A percentile compares a stretch with the other conserved stretches of the same genome.
phyloP scores from a whole-genome alignment of 495 filamentous ascomycete species.

The Acidiella bohemica region DNA sequence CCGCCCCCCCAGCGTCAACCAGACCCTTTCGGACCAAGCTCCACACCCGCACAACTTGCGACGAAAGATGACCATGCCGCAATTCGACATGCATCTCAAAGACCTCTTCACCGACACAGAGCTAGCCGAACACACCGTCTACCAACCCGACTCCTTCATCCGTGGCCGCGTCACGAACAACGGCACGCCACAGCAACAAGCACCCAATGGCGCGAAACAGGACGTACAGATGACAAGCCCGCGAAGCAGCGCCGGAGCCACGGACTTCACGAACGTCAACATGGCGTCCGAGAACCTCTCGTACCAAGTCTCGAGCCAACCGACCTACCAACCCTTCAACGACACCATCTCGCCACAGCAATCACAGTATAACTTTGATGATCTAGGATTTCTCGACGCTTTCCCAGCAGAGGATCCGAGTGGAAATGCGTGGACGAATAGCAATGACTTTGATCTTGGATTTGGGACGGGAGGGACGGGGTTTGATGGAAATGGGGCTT shows the following conservation, averaged over 20 bases:
- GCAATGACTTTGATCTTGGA: conserved; percentile 50
- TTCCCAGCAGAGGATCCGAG: conserved; percentile 18
- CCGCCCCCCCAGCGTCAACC: conserved; percentile 1
- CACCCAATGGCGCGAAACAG: too few relatives aligned
- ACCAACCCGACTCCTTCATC: background rate
- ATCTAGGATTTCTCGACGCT: conserved; percentile 24
- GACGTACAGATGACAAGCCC: conserved; percentile 1
- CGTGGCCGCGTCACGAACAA: background rate
- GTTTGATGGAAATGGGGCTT: conserved; percentile 52
- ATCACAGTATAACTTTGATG: conserved; percentile 14
- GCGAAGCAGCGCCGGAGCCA: background rate
- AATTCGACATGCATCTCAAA: conserved; percentile 53
- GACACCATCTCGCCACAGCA: background rate
- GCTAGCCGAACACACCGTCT: conserved; percentile 9
- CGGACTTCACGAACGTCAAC: background rate
- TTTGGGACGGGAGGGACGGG: conserved; percentile 46
- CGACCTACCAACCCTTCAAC: conserved; percentile 1
- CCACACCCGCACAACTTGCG: conserved; percentile 3
- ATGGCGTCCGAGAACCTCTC: background rate
- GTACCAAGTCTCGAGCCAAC: conserved; percentile 3
- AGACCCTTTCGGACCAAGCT: conserved; percentile 7
- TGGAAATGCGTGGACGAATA: conserved; percentile 7
- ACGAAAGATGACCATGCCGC: conserved; percentile 30
- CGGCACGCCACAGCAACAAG: background rate
- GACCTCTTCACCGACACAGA: conserved; percentile 38